Evolutionary conservation across 2,329 filamentous ascomycete species (phyloP).

Genomic region (Xylaria sp.): DNA sequence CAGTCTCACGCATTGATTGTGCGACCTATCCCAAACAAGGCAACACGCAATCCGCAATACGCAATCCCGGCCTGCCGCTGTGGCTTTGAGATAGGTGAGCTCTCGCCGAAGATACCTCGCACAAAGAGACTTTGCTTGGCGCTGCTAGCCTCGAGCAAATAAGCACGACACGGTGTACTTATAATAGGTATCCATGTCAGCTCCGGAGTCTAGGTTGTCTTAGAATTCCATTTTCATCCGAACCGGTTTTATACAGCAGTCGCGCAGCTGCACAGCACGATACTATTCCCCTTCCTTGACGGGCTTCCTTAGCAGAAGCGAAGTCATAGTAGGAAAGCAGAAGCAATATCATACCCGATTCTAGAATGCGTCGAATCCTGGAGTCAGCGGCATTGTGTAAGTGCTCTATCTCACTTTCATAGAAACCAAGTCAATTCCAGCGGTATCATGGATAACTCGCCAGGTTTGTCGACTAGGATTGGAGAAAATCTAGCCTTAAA

Average conservation of each 20-base stretch:
- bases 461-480: neutral
- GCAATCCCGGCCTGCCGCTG: conserved; percentile 7
- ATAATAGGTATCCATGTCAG: conserved; percentile 9
- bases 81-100: conserved; percentile 8
- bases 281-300: neutral
- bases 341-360: neutral
- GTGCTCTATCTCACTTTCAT: neutral
- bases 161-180: neutral
- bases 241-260: neutral
- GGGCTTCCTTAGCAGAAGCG: neutral
- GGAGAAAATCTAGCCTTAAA: neutral
- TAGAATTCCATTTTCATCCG: conserved; percentile 6
- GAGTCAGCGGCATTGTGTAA: conserved; percentile 26
- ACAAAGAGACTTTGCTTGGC: conserved; percentile 21
- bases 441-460: neutral
- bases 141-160: conserved; percentile 10
- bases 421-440: neutral
- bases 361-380: conserved; percentile 16
- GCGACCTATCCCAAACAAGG: conserved; percentile 21
- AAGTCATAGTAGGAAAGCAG: neutral
- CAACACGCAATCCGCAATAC: conserved; percentile 20
- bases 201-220: neutral
- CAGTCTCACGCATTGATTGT: conserved; percentile 13
- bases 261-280: neutral
- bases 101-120: neutral